Base-by-base conservation (phyloP, 306 rosid genomes). In the Glycyrrhiza uralensis region DNA sequence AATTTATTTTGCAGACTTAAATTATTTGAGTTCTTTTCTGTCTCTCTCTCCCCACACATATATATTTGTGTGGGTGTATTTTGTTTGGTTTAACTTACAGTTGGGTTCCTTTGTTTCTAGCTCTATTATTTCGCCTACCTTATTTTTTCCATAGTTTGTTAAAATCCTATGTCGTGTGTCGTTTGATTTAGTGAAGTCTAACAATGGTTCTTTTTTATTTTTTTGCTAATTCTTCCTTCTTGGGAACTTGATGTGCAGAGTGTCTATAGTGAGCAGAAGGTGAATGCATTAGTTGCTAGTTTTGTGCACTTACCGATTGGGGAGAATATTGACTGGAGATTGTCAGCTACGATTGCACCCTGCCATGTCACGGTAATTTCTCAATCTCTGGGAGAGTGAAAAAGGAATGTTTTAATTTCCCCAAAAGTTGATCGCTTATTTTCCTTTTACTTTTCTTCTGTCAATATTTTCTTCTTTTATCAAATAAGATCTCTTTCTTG, bases 281-380 rank as follows among this genome's bases (percentile, higher is more conserved):
- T 64, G 72, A 91, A 94, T 76, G 99, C 99, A 45, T 76, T 94
- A 76, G 92, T 80, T 38, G 96, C 99, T 80, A 89, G 89, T 83
- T 91, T 94, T 86, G 89, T 94, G 76, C 83, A 82, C 81, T 82
- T 86, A 39, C 99, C 99, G 28, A 78, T 85, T 54, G 99, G 96
- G 76, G 97, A 89, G 88, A 94, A 91, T 64, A 85, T 94, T 85
- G 99, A 91, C 68, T 91, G 97, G 97, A 89, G 84, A 82, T 79
- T 94, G 71, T 91, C 97, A 22, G 97, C 99, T 59, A 94, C 93
- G 47, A 89, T 89, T 71, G 91, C 99, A 63, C 97, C 99, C 7
- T 91, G 97, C 84, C 86, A 91, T 81, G 97, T 89, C 67, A 94
- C 95, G 90, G 97, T 94, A 73, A 83, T 79, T 81, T 73, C 77